These are phyloP conservation scores for Aspergillus sp. DNA, from an alignment of 2,329 filamentous ascomycete species.

Conservation along the genomic window DNA sequence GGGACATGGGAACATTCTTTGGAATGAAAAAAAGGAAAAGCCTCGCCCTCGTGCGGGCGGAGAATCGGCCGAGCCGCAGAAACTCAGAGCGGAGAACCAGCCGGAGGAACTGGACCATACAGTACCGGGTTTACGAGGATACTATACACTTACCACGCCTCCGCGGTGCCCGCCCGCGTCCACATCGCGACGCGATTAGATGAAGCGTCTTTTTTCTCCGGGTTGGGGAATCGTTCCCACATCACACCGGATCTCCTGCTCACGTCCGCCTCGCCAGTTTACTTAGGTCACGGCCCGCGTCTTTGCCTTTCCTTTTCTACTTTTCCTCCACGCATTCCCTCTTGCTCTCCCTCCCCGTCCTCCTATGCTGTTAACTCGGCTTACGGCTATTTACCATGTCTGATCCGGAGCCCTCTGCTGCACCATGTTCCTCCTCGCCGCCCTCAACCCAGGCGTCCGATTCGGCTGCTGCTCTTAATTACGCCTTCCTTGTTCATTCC, in stretches of 20 bases:
- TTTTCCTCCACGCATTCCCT: conserved; percentile 9
- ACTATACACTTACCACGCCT: conserved; percentile 3
- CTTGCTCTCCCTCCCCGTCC: conserved; percentile 10
- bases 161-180: conserved; percentile 30
- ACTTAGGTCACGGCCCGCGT: conserved; percentile 9
- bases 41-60: no score
- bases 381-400: conserved; percentile 34
- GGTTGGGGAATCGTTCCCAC: conserved; percentile 25
- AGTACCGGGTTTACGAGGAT: neutral
- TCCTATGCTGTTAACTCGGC: conserved; percentile 22
- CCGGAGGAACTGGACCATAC: conserved; percentile 2
- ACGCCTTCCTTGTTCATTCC: conserved; percentile 63
- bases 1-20: neutral
- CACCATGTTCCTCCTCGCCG: conserved; percentile 35
- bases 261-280: neutral
- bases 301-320: conserved; percentile 8
- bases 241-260: conserved; percentile 1
- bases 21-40: no score
- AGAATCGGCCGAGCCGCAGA: neutral
- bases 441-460: conserved; percentile 36
- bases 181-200: conserved; percentile 38
- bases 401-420: conserved; percentile 36
- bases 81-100: neutral
- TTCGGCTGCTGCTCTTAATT: conserved; percentile 40
- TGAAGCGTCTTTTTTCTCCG: conserved; percentile 26